Evolutionary conservation across 306 rosid species (phyloP), one percentile per base, ranked within the genome.

Genomic region (Cucumis melo): DNA sequence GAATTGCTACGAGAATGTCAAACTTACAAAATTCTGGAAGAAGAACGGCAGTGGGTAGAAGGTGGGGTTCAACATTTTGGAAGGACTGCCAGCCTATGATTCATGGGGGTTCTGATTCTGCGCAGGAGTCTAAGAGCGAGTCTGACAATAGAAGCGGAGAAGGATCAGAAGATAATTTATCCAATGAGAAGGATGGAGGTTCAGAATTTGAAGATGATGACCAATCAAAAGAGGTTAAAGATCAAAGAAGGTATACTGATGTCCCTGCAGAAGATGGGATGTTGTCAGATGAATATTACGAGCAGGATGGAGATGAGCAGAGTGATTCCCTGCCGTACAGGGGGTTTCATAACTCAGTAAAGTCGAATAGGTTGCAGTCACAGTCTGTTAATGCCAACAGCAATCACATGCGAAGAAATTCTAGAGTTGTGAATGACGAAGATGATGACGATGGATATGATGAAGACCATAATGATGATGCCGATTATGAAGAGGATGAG

Each of bases 1-100:
- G 74, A 63, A 83, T 77, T 78, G 83, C 80, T 81, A 38, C 76
- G 55, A 81, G 89, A 79, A 86, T 78, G 46, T 73, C 92, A 21
- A 89, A 84, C 86, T 83, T 85, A 46, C 90, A 81, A 59, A 68
- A 85, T 76, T 65, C 90, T 83, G 93, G 87, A 79, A 92, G 93
- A 86, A 89, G 89, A 83, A 83, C 86, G 29, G 84, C 85, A 46
- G 73, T 82, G 79, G 82, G 84, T 36, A 96, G 97, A 81, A 88
- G 87, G 85, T 95, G 99, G 99, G 99, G 99, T 81, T 90, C 99
- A 9, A 88, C 85, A 29, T 95, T 95, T 88, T 95, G 97, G 97
- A 89, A 95, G 89, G 98, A 92, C 83, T 92, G 96, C 81, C 93
- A 87, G 67, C 99, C 97, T 71, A 78, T 84, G 91, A 81, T 90